Percentiles rank a stretch among this genome's conserved stretches.
Evolutionary conservation across 805 yeast species (phyloP).

Genomic region (Starmerella tilneyi): DNA sequence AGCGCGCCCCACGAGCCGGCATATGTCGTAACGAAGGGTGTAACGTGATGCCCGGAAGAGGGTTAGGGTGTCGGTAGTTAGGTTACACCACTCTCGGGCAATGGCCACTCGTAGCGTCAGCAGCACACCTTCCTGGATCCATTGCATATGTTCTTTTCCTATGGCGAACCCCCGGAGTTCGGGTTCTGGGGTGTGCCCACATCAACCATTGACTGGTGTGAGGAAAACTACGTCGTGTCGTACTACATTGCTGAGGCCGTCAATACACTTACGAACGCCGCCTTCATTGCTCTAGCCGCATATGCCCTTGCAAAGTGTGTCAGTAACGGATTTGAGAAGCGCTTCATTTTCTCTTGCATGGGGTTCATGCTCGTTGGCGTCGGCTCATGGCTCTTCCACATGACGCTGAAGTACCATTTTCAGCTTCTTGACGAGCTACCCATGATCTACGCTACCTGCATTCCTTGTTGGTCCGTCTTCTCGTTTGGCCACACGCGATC

Average conservation of each 20-base stretch:
- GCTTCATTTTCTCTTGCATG: conserved; percentile 60
- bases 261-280: conserved; percentile 69
- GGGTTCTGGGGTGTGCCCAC: conserved; percentile 41
- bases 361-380: conserved; percentile 87
- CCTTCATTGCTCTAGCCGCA: conserved; percentile 44
- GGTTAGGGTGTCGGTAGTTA: background rate
- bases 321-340: conserved; percentile 49
- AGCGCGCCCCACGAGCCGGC: background rate
- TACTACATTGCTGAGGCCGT: conserved; percentile 81
- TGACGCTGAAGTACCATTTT: conserved; percentile 82
- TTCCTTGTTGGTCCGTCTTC: conserved; percentile 80
- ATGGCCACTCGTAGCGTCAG: background rate
- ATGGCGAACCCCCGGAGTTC: conserved; percentile 13
- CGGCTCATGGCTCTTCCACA: conserved; percentile 92
- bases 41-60: background rate
- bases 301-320: conserved; percentile 54
- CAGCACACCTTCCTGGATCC: background rate
- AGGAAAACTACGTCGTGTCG: conserved; percentile 85
- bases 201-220: conserved; percentile 98
- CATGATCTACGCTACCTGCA: conserved; percentile 95
- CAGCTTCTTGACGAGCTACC: conserved; percentile 93
- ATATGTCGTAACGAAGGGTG: background rate
- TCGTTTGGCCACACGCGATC: conserved; percentile 42
- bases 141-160: conserved; percentile 11
- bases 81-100: background rate